Percentiles rank a stretch among this genome's conserved stretches.
Evolutionary conservation across 805 yeast species (phyloP).

Genomic region (Spathaspora gorwiae): DNA sequence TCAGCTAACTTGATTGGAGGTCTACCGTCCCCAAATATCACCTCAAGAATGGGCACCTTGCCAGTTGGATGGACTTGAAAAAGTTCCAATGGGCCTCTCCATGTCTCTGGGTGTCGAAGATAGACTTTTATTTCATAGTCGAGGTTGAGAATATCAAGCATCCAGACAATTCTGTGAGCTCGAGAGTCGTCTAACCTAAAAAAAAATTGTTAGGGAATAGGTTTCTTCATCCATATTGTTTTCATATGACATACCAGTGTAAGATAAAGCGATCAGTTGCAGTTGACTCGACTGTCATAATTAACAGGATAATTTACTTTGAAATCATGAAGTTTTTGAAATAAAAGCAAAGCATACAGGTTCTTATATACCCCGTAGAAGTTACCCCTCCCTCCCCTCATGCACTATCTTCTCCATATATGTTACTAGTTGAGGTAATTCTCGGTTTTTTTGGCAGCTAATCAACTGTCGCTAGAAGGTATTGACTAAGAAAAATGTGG

Average conservation of each 20-base stretch:
- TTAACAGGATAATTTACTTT: too few relatives aligned
- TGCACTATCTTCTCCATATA: too few relatives aligned
- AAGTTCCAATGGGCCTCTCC: slow-evolving; percentile 44
- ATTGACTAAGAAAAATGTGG: too few relatives aligned
- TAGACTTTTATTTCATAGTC: slow-evolving; percentile 53
- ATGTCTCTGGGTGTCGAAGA: slow-evolving; percentile 43
- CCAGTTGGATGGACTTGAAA: slow-evolving; percentile 58
- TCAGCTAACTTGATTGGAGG: slow-evolving; percentile 32
- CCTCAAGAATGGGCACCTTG: slow-evolving; percentile 56
- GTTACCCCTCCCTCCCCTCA: too few relatives aligned
- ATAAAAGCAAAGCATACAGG: too few relatives aligned
- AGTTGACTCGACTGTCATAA: neutral
- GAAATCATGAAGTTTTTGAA: too few relatives aligned
- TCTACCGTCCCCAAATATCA: slow-evolving; percentile 30
- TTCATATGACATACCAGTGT: slow-evolving; percentile 19
- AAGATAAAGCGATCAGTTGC: slow-evolving; percentile 19
- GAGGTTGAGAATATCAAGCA: slow-evolving; percentile 55
- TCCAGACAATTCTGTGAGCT: slow-evolving; percentile 58
- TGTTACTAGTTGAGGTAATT: too few relatives aligned
- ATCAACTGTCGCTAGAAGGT: too few relatives aligned
- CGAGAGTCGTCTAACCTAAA: slow-evolving; percentile 51
- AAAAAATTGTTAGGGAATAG: neutral
- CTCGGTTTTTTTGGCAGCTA: too few relatives aligned
- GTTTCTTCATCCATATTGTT: too few relatives aligned
- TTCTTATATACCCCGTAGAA: too few relatives aligned